Evolutionary conservation across 2,329 filamentous ascomycete genomes (phyloP), one percentile per base, ranked within the genome.

Genomic region (Pseudogymnoascus sp.): DNA sequence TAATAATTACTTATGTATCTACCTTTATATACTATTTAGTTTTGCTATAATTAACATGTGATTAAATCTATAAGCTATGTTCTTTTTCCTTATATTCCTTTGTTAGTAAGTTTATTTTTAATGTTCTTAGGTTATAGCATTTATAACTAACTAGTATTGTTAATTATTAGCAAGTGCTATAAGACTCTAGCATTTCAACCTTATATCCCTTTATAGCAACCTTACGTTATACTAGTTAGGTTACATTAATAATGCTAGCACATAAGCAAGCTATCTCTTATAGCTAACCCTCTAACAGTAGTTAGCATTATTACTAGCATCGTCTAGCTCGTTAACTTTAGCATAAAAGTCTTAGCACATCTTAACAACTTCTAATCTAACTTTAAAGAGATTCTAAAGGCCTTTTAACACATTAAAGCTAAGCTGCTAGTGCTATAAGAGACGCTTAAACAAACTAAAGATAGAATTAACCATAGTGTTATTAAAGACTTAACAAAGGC

Each of bases 281-380:
- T 71, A 69, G 69, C 68, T n/a, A 69, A 71, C 64, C 60, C 63
- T 38, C 42, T 69, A n/a, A 65, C 65, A 3, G 60, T 65, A 28
- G 62, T 69, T 19, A 63, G 65, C 59, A 62, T 69, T 35, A 64
- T 65, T 44, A 66, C 69, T 10, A 71, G 50, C 62, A 67, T 71
- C 8, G 57, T 69, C 26, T 64, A 64, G 40, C 31, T 66, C 23
- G 63, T 65, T 38, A 64, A 66, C 28, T 66, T 66, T 35, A 64
- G 60, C 59, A 50, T 33, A 47, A 61, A 21, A 57, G 62, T 63
- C 62, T 31, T 63, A 28, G 44, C 36, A 7, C 62, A 47, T 33
- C 62, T 63, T 47, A 36, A 63, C 15, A 47, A 63, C 44, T 59
- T 63, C 33, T 47, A 53, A 53, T 28, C 62, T 19, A 23, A 1